Evolutionary conservation across 805 yeast species (phyloP).

Genomic region (Lachancea sp.): DNA sequence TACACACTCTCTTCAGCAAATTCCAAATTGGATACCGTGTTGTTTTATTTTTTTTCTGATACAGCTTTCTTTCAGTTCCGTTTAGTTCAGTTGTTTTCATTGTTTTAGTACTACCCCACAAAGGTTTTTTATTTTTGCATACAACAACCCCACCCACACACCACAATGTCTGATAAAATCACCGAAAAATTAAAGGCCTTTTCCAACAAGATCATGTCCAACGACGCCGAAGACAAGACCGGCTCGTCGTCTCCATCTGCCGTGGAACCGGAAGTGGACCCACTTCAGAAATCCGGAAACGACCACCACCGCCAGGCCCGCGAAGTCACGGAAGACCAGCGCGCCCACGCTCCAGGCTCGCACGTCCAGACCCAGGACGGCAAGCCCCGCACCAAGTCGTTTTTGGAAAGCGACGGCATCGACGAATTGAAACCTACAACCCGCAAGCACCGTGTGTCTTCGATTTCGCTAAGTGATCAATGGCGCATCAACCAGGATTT

Average conservation of each 20-base stretch:
- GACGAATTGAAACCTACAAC: constrained; percentile 58
- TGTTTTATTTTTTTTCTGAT: too few species aligned
- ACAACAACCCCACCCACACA: not conserved
- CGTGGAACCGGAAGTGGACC: constrained; percentile 3
- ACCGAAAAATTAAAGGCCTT: constrained; percentile 13
- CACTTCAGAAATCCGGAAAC: constrained; percentile 9
- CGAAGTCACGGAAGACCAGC: constrained; percentile 5
- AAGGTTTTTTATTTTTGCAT: too few species aligned
- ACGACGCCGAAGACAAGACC: not conserved
- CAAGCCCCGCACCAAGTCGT: constrained; percentile 37
- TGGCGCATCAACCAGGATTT: constrained; percentile 38
- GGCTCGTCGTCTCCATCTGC: not conserved
- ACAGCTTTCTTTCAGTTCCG: too few species aligned
- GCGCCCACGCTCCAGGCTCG: constrained; percentile 7
- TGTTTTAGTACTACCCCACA: too few species aligned
- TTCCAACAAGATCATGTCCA: constrained; percentile 10
- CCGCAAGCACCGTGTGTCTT: constrained; percentile 57
- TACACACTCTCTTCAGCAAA: too few species aligned
- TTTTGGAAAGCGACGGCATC: constrained; percentile 66
- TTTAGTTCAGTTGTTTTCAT: too few species aligned
- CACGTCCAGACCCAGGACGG: constrained; percentile 6
- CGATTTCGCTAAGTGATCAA: constrained; percentile 64
- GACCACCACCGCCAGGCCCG: not conserved
- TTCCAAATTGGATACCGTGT: too few species aligned
- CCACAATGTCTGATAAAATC: constrained; percentile 13